Evolutionary conservation across 768 basidiomycete species (phyloP), one percentile per base, ranked within the genome.

Genomic region (Boletus tylopilopsis): DNA sequence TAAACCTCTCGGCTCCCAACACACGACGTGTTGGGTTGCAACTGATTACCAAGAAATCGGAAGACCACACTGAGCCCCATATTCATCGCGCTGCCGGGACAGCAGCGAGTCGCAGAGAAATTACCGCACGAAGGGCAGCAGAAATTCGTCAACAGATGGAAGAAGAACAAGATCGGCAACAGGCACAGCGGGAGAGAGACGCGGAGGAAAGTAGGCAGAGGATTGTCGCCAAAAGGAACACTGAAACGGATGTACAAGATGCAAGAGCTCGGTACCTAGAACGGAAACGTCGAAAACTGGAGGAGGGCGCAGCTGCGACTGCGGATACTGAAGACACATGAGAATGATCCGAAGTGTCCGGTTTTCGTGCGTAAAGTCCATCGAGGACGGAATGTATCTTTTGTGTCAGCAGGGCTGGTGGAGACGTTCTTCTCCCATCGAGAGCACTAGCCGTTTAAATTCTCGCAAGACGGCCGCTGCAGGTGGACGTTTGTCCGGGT

Each of bases 1-100:
- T 99, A 48, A 99, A 99, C 64, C 76, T 98, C 38, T 83, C 90
- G 29, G 80, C 88, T 51, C 82, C 87, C 32, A 88, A 91, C 63
- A 91, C 89, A 6, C 77, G 91, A 49, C 75, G 76, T 44, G 72
- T 88, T n/a, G 83, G 83, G 15, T 62, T 75, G 41, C 73, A 74
- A 36, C 60, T 62, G 32, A 58, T 54, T 12, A 50, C 59, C 11
- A 61, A 45, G 55, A 64, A 44, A 54, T 48, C 57, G 22, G 64
- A 57, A 24, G 55, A 57, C 4, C 64, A 66, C 45, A 54, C 60
- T n/a, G 64, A 72, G 13, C 68, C 72, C 1, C 64, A 80, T 46
- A 62, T 69, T 4, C 85, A 92, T 62, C 80, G 82, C n/a, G 91
- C 92, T 2, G 90, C 84, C 11, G 94, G 94, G 4, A 77, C 79